These are phyloP conservation scores for Fomitopsis schrenkii DNA, from an alignment of 1,284 basidiomycete species.

Conservation along the genomic window DNA sequence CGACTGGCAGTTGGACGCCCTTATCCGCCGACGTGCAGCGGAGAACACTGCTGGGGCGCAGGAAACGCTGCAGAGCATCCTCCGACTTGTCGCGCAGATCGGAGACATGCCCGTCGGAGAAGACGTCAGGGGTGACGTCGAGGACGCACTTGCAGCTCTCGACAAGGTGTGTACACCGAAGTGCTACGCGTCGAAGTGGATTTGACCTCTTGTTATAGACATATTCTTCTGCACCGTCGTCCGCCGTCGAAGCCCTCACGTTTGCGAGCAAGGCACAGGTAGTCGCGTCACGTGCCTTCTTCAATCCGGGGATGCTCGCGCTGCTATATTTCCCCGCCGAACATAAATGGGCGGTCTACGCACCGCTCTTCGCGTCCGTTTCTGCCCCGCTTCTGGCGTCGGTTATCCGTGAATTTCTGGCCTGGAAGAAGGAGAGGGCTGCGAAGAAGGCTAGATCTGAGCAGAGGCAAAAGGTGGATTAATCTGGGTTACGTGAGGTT, in stretches of 20 bases:
- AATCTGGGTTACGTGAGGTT: neutral
- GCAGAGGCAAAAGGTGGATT: neutral
- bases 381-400: conserved; percentile 80
- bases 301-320: conserved; percentile 94
- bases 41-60: conserved; percentile 69
- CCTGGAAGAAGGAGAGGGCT: conserved; percentile 39
- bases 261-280: conserved; percentile 66
- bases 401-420: conserved; percentile 61
- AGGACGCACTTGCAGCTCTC: conserved; percentile 64
- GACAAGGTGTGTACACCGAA: conserved; percentile 51
- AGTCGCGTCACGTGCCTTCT: conserved; percentile 88
- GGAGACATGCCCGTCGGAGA: conserved; percentile 86
- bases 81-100: conserved; percentile 79
- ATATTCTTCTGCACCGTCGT: conserved; percentile 35
- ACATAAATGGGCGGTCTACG: conserved; percentile 93
- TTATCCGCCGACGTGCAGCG: conserved; percentile 66
- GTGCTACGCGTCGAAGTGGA: neutral
- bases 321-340: conserved; percentile 95
- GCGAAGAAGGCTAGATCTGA: neutral
- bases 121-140: conserved; percentile 71
- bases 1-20: conserved; percentile 77
- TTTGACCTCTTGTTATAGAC: conserved; percentile 30
- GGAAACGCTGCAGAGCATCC: conserved; percentile 78
- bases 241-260: conserved; percentile 47
- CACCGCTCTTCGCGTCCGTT: conserved; percentile 87